These are phyloP conservation scores for Bonia amplexicaulis DNA, from an alignment of 176 grass and related monocot species.

Conservation along the genomic window DNA sequence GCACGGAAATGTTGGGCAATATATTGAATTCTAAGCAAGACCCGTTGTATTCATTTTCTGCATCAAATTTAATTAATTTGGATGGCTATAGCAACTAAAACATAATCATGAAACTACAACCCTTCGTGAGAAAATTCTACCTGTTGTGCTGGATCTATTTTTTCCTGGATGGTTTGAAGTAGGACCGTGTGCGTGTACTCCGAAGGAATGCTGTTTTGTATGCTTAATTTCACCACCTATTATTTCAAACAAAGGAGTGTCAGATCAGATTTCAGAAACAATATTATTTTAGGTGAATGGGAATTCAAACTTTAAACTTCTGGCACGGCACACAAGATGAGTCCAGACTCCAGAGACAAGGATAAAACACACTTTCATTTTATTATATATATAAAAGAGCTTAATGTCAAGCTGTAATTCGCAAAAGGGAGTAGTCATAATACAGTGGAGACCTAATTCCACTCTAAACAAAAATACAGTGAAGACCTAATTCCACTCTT, in stretches of 20 bases:
- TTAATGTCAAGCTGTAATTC: not conserved
- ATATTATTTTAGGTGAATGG: not conserved
- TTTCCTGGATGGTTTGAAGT: slow-evolving; percentile 56
- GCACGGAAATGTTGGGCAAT: not conserved
- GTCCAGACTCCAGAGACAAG: not conserved
- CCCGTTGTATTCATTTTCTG: not conserved
- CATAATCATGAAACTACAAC: not conserved
- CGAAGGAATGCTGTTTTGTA: slow-evolving; percentile 70
- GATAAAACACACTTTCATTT: not conserved
- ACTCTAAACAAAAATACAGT: not conserved
- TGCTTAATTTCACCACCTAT: slow-evolving; percentile 77
- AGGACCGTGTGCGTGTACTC: slow-evolving; percentile 75
- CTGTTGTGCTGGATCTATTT: slow-evolving; percentile 57
- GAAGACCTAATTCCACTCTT: not conserved
- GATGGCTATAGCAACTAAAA: not conserved
- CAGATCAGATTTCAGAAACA: not conserved
- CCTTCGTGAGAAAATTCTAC: not conserved
- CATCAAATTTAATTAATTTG: not conserved
- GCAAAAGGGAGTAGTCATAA: not conserved
- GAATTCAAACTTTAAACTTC: not conserved
- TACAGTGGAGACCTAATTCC: not conserved
- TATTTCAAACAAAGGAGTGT: slow-evolving; percentile 2
- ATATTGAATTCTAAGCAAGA: not conserved
- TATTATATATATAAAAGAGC: not conserved
- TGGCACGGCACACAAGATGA: not conserved